Evolutionary conservation across 345 rosid species (phyloP), one percentile per base, ranked within the genome.

Genomic region (Eucalyptus polybractea): DNA sequence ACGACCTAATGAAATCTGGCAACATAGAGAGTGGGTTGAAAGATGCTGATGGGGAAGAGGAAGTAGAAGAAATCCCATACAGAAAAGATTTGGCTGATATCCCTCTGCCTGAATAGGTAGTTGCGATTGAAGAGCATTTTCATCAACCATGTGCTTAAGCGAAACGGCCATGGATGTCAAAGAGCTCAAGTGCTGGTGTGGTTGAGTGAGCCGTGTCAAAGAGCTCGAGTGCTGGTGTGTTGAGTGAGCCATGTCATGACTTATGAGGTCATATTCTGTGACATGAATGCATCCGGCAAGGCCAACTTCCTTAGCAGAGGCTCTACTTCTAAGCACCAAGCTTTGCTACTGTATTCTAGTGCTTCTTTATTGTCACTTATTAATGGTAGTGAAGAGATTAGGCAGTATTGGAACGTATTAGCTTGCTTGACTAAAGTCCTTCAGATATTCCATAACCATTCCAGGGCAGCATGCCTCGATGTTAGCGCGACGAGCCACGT

Each of bases 81-180:
- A 91, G 95, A 88, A 93, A 94, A 92, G 96, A 94, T 91, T 91
- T 95, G 22, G 94, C 94, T 5, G 91, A 93, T 69, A 86, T 93
- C 13, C 93, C 94, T 13, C 65, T 93, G 1, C 95, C 96, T 4
- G 24, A 91, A 17, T 94, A 91, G 89, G 45, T 5, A 72, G 45
- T 37, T 19, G 8, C 6, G 45, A 72, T 72, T 33, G 45, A 72
- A 19, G 22, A 67, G 80, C 80, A 31, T 67, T 11, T n/a, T 31
- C 80, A 67, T 69, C 10, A 3, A 17, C 7, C 80, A 69, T 33
- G 42, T 69, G 31, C 1, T 62, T 31, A 31, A n/a, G 76, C 19
- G 76, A 65, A 65, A 65, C 16, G 21, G 37, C 21, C 72, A 65
- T 13, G 2, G 37, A 65, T 65, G 33, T 29, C 33, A 2, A 62